Conservation (phyloP, 371 early-diverging fungal genomes). For the Mucor plumbeus region DNA sequence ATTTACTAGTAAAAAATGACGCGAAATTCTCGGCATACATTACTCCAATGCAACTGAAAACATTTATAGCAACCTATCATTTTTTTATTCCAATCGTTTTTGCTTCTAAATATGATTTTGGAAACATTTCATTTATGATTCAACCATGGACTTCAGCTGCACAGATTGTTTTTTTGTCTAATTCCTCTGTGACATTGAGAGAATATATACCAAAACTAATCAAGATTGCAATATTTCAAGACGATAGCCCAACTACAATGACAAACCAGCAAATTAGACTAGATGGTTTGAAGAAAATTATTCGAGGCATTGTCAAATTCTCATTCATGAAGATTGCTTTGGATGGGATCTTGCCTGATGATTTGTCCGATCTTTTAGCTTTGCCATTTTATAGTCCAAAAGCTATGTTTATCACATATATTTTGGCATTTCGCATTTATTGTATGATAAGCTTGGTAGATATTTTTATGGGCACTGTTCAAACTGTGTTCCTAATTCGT, state of each 20-base stretch:
- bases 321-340: constrained; percentile 15
- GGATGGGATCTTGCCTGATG: constrained; percentile 9
- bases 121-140: constrained; percentile 28
- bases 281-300: constrained; percentile 7
- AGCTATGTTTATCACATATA: constrained; percentile 17
- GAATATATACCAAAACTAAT: constrained; percentile 13
- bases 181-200: not conserved
- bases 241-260: constrained; percentile 11
- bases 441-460: constrained; percentile 24
- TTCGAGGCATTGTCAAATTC: constrained; percentile 16
- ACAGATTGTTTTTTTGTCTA: constrained; percentile 24
- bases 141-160: constrained; percentile 20
- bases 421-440: constrained; percentile 22
- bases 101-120: constrained; percentile 19
- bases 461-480: constrained; percentile 33
- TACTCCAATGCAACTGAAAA: constrained; percentile 1
- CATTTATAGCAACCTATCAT: constrained; percentile 15
- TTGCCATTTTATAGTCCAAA: constrained; percentile 15
- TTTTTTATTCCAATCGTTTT: constrained; percentile 19
- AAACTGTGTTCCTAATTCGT: constrained; percentile 7
- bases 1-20: constrained; percentile 14
- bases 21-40: constrained; percentile 10
- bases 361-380: constrained; percentile 9
- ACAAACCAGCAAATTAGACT: constrained; percentile 5
- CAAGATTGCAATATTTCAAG: constrained; percentile 19